Percentiles rank a stretch among this genome's conserved stretches.
phyloP scores from a whole-genome alignment of 768 basidiomycete species.

The Naganishia randhawae region DNA sequence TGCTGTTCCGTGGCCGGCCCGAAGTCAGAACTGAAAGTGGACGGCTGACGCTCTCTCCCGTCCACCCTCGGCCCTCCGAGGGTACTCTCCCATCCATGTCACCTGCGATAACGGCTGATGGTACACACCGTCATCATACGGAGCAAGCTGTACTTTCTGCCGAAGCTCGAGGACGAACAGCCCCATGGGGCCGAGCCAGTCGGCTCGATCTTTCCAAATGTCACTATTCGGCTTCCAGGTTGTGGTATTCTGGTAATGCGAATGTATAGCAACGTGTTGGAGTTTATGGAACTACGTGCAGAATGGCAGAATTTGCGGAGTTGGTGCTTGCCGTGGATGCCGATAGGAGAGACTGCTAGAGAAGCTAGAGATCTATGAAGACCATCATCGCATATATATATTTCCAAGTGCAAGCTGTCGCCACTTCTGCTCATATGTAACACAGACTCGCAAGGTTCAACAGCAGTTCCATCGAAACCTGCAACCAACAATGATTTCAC shows the following conservation, averaged over 20 bases:
- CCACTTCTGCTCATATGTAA: neutral
- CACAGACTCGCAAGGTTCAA: neutral
- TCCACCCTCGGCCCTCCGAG: neutral
- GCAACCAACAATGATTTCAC: slow-evolving; percentile 2
- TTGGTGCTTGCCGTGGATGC: slow-evolving; percentile 8
- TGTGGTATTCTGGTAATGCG: neutral
- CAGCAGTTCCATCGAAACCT: neutral
- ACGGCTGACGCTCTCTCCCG: neutral
- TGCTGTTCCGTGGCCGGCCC: neutral
- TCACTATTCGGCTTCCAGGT: neutral
- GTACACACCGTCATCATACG: neutral
- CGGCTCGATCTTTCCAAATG: neutral
- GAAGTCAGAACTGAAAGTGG: neutral
- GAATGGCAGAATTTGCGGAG: neutral
- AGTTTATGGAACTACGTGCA: neutral
- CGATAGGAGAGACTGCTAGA: neutral
- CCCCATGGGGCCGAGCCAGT: neutral
- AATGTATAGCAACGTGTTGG: no score
- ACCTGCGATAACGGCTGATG: no score
- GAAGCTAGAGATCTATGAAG: neutral
- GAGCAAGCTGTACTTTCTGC: neutral
- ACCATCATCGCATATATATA: neutral
- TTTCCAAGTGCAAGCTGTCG: neutral
- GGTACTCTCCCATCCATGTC: neutral
- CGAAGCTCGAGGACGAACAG: neutral